Evolutionary conservation across 371 early-diverging fungal species (phyloP), one percentile per base, ranked within the genome.

Genomic region (Apophysomyces elegans): DNA sequence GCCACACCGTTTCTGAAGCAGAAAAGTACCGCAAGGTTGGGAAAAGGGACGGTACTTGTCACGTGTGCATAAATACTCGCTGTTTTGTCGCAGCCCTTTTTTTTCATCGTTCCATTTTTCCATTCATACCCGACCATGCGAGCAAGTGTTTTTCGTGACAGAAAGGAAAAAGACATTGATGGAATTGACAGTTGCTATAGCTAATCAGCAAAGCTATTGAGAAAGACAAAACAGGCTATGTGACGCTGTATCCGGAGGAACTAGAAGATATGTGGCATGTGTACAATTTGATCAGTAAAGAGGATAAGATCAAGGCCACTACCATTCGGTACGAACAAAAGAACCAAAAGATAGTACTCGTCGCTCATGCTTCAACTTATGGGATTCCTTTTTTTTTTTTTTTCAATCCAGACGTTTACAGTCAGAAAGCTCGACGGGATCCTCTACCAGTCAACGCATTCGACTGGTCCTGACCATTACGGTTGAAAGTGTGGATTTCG

Each of bases 191-290:
- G 13, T 41, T 13, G 2, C 41, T 26, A 41, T 56, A 88, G 75
- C 69, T 90, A 43, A 80, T 88, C 58, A 83, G 73, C 56, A 88
- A 87, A 63, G 59, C 61, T 56, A 74, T 90, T 37, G 90, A 88
- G 69, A 87, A 79, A 62, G 90, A 90, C 73, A 66, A 73, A 36
- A 86, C 89, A 6, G 90, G 90, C 26, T 81, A 73, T 66, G 83
- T 90, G n/a, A 86, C 84, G 1, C 71, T 90, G 26, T 79, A 79
- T 58, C 93, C 98, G 7, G 97, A 98, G 72, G 96, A 98, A 70
- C 73, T 88, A 54, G 98, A 99, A 73, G 99, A 97, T 78, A 95
- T 99, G 94, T 99, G 99, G 98, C 96, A 96, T 76, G 87, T 94
- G 37, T 99, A 97, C 84, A 97, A 98, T 77, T 83, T 99, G 45